Evolutionary conservation across 116 monocot genomes (phyloP).

Genomic region (Trichopus zeylanicus): DNA sequence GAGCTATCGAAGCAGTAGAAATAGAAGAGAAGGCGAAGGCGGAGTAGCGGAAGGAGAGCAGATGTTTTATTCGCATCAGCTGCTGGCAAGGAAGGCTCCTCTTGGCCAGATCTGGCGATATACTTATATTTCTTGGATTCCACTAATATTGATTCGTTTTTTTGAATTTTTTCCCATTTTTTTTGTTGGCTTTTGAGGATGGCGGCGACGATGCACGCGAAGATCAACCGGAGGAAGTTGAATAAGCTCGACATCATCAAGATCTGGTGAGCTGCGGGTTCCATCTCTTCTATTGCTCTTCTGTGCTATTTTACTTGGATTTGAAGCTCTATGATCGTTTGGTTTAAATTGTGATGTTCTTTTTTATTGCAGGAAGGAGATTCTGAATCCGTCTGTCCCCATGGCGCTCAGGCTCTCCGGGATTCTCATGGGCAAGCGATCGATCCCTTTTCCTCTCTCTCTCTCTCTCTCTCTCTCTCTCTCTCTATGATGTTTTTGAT

Average conservation of each 20-base stretch:
- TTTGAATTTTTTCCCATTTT: not conserved
- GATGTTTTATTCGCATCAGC: slow-evolving; percentile 96
- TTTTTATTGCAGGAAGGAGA: slow-evolving; percentile 81
- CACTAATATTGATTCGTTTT: slow-evolving; percentile 1
- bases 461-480: no score
- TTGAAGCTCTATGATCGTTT: no score
- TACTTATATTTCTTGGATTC: not conserved
- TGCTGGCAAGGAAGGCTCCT: slow-evolving; percentile 83
- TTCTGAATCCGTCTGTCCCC: slow-evolving; percentile 85
- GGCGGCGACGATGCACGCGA: slow-evolving; percentile 90
- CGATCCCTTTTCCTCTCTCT: not conserved
- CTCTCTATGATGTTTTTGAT: not conserved
- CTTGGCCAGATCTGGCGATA: slow-evolving; percentile 92
- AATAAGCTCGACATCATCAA: slow-evolving; percentile 76
- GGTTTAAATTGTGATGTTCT: not conserved
- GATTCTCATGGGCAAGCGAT: slow-evolving; percentile 77
- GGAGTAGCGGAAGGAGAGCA: no score
- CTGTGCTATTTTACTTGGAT: not conserved
- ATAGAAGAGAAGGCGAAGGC: not conserved
- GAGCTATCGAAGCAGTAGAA: not conserved
- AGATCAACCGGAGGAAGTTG: slow-evolving; percentile 79
- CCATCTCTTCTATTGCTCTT: not conserved
- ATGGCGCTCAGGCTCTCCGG: slow-evolving; percentile 95
- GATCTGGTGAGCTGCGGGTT: slow-evolving; percentile 57
- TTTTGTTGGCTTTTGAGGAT: slow-evolving; percentile 38